Conservation (phyloP, 208 protist species). For the Novymonas esmeraldas region DNA sequence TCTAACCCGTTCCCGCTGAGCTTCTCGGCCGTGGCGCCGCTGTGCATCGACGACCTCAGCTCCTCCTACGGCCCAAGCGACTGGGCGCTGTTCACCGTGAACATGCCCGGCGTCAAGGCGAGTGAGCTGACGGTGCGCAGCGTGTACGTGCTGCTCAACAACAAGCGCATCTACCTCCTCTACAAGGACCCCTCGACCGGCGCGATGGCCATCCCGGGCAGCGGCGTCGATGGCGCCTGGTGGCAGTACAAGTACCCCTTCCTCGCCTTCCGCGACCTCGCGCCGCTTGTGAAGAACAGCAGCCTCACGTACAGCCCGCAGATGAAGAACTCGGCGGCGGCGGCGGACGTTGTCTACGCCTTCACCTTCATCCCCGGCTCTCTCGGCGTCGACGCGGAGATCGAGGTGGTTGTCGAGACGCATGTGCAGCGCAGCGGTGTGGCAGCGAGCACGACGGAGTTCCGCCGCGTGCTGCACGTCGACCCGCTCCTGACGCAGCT, state of each 20-base stretch:
- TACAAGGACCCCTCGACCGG: slow-evolving; percentile 65
- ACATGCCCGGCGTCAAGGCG: slow-evolving; percentile 41
- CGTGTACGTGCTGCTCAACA: slow-evolving; percentile 52
- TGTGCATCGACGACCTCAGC: slow-evolving; percentile 78
- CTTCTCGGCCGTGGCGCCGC: slow-evolving; percentile 21
- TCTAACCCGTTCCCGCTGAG: slow-evolving; percentile 64
- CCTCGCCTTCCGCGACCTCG: slow-evolving; percentile 76
- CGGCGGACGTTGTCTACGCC: slow-evolving; percentile 51
- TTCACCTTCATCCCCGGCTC: slow-evolving; percentile 82
- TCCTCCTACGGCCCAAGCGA: slow-evolving; percentile 79
- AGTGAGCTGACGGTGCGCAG: slow-evolving; percentile 50
- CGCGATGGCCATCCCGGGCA: slow-evolving; percentile 27
- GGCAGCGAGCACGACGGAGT: slow-evolving; percentile 44
- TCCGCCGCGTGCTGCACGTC: slow-evolving; percentile 65
- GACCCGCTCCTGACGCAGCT: slow-evolving; percentile 74
- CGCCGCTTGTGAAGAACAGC: slow-evolving; percentile 34
- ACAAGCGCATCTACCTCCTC: slow-evolving; percentile 54
- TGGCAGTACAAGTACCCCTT: slow-evolving; percentile 78
- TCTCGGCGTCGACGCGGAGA: slow-evolving; percentile 44
- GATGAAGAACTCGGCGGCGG: slow-evolving; percentile 24
- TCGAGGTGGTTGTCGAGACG: slow-evolving; percentile 67
- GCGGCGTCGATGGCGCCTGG: slow-evolving; percentile 38
- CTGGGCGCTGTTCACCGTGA: slow-evolving; percentile 77
- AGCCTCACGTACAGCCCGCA: slow-evolving; percentile 45
- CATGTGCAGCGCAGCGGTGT: slow-evolving; percentile 30